phyloP scores from a whole-genome alignment of 208 protist genomes.

The Pavlovales sp. region DNA sequence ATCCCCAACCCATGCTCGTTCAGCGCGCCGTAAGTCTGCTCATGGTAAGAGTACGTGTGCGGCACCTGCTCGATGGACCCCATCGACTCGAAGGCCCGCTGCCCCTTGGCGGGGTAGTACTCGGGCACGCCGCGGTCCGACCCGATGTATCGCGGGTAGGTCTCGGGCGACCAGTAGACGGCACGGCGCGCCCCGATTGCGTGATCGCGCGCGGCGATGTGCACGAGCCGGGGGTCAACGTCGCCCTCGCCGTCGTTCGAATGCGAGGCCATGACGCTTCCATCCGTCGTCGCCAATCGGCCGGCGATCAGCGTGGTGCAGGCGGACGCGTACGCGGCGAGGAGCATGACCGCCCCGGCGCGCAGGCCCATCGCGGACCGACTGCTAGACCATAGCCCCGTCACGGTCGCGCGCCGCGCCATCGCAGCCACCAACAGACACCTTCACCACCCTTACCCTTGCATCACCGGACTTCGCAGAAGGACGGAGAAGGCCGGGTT shows the following conservation, averaged over 20 bases:
- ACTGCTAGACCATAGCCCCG: no score
- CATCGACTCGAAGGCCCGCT: not conserved
- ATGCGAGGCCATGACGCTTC: not conserved
- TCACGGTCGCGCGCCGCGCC: no score
- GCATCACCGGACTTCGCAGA: no score
- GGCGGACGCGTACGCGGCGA: not conserved
- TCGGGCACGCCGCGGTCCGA: not conserved
- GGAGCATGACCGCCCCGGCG: no score
- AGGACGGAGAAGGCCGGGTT: no score
- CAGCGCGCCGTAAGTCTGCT: slow-evolving; percentile 18
- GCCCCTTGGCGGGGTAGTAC: not conserved
- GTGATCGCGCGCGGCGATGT: slow-evolving; percentile 11
- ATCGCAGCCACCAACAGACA: no score
- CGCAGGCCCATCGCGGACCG: no score
- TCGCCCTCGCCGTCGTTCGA: slow-evolving; percentile 22
- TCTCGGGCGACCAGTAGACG: slow-evolving; percentile 9
- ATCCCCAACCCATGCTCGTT: slow-evolving; percentile 44
- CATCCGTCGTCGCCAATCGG: slow-evolving; percentile 24
- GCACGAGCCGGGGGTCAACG: slow-evolving; percentile 29
- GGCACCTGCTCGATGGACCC: slow-evolving; percentile 23
- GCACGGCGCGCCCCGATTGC: not conserved
- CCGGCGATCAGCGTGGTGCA: slow-evolving; percentile 36
- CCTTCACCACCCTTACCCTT: no score
- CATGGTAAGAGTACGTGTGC: slow-evolving; percentile 41
- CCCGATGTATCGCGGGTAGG: slow-evolving; percentile 39